Evolutionary conservation across 208 protist species (phyloP).

Genomic region (Crithidia bombi): DNA sequence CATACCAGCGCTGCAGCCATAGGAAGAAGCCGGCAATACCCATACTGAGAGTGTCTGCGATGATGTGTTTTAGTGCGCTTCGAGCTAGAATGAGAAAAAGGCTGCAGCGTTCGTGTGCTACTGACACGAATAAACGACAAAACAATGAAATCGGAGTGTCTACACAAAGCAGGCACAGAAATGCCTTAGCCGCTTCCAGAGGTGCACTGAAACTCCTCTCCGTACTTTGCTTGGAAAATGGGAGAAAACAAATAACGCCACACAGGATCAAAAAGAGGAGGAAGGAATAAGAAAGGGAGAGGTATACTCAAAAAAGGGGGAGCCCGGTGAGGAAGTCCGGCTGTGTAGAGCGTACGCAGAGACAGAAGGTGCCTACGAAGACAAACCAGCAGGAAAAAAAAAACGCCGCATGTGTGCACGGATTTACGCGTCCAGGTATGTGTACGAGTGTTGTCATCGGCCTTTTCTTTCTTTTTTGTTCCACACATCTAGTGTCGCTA

Average conservation of each 20-base stretch:
- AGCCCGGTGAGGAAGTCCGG: neutral
- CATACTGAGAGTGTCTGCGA: slow-evolving; percentile 40
- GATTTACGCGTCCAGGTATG: no score
- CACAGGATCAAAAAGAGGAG: neutral
- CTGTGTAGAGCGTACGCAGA: neutral
- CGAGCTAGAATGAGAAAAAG: neutral
- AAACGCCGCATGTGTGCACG: no score
- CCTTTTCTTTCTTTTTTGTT: no score
- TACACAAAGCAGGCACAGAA: no score
- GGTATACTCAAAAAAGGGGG: no score
- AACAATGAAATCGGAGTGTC: neutral
- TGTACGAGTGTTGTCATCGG: no score
- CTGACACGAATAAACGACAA: neutral
- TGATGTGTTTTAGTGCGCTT: neutral
- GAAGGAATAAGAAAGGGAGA: slow-evolving; percentile 1
- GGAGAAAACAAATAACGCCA: neutral
- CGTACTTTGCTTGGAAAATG: neutral
- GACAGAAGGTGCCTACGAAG: no score
- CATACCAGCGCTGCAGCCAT: slow-evolving; percentile 89
- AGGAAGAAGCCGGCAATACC: slow-evolving; percentile 92
- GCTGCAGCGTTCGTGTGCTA: neutral
- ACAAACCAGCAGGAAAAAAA: no score
- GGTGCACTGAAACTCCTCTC: neutral
- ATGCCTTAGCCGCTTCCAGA: no score
- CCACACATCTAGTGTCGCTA: no score